These are phyloP conservation scores for Anthracocystis setariae DNA, from an alignment of 1,284 basidiomycete species.

Conservation along the genomic window DNA sequence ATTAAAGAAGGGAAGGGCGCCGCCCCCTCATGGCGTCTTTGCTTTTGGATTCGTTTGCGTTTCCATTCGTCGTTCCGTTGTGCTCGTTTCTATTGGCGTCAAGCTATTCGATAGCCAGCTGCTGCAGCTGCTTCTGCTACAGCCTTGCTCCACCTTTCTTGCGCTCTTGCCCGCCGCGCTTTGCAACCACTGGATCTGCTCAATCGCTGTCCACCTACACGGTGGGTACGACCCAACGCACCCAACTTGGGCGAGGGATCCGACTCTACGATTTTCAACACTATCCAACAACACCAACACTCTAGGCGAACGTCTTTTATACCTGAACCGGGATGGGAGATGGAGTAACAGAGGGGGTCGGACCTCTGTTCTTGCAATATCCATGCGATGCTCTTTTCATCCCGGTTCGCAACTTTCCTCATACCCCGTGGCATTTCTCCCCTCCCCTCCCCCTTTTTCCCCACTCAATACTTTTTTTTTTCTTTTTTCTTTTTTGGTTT, in stretches of 20 bases:
- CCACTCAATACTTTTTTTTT: slow-evolving; percentile 2
- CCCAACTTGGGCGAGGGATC: slow-evolving; percentile 16
- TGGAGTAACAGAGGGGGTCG: slow-evolving; percentile 57
- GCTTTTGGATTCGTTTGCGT: background rate
- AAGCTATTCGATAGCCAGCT: slow-evolving; percentile 20
- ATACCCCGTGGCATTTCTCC: slow-evolving; percentile 28
- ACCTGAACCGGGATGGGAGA: slow-evolving; percentile 52
- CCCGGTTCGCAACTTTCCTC: slow-evolving; percentile 28
- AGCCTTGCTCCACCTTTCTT: slow-evolving; percentile 5
- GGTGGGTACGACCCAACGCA: slow-evolving; percentile 16
- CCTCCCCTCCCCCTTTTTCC: background rate
- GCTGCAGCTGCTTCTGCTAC: slow-evolving; percentile 25
- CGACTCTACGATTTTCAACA: slow-evolving; percentile 20
- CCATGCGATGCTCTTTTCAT: slow-evolving; percentile 57
- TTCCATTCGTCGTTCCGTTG: slow-evolving; percentile 1
- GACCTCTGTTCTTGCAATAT: slow-evolving; percentile 56
- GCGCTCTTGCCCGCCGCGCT: background rate
- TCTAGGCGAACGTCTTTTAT: slow-evolving; percentile 49
- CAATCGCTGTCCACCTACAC: background rate
- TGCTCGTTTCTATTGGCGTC: background rate
- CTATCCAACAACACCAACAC: slow-evolving; percentile 3
- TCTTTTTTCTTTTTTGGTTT: background rate
- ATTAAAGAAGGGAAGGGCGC: no score
- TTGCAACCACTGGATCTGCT: background rate
- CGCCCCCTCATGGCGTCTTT: no score